Conservation (phyloP, 495 filamentous ascomycete genomes). For the Tuber magnatum region DNA sequence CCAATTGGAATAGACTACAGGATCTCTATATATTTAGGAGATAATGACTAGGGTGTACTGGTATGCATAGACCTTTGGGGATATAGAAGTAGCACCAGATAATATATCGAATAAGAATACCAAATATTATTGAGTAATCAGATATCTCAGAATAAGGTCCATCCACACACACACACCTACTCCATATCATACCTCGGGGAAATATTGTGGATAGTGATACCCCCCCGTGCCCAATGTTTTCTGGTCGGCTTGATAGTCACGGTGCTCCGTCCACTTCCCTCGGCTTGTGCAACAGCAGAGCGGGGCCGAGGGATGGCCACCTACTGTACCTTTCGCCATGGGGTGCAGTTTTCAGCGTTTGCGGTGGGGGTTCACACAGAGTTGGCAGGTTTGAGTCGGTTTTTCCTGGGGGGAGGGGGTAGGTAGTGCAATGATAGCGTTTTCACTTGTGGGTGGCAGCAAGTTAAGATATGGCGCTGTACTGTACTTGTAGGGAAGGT, state of each 20-base stretch:
- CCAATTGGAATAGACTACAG: too few relatives aligned
- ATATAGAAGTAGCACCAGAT: too few relatives aligned
- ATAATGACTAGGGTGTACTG: too few relatives aligned
- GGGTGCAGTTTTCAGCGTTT: not conserved
- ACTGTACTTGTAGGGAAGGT: not conserved
- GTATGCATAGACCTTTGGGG: too few relatives aligned
- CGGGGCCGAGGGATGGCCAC: not conserved
- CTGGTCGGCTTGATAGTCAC: not conserved
- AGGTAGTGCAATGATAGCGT: not conserved
- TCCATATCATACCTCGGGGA: not conserved
- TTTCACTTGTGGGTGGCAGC: too few relatives aligned
- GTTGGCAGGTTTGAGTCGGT: not conserved
- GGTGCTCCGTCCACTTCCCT: not conserved
- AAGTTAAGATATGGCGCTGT: too few relatives aligned
- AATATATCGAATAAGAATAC: too few relatives aligned
- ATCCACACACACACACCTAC: not conserved
- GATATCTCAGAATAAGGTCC: too few relatives aligned
- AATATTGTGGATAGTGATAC: not conserved
- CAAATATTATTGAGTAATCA: too few relatives aligned
- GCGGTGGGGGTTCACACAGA: not conserved
- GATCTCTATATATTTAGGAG: too few relatives aligned
- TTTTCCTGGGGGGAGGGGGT: too few relatives aligned
- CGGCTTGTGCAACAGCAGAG: not conserved
- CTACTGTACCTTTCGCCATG: not conserved
- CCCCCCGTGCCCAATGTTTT: not conserved